Conservation (phyloP, 192 early-diverging fungal species). For the Kickxella alabastrina region DNA sequence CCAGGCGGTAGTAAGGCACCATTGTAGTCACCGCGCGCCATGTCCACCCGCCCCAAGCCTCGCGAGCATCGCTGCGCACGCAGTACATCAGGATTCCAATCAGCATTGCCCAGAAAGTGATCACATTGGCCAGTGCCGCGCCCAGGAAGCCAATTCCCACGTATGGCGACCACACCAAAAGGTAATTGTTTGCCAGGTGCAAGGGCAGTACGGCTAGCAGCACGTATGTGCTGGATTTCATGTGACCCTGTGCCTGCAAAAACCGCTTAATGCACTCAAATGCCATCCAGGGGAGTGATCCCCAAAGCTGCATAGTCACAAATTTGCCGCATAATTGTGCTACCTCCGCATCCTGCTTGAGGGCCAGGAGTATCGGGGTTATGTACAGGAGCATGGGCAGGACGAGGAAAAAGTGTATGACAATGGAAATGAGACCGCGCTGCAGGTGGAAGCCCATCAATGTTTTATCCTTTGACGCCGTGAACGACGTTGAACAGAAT, state of each 20-base stretch:
- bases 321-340: slow-evolving; percentile 62
- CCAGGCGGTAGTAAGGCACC: slow-evolving; percentile 51
- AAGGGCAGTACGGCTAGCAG: slow-evolving; percentile 65
- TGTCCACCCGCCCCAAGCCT: slow-evolving; percentile 65
- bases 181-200: slow-evolving; percentile 70
- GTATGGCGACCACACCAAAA: slow-evolving; percentile 63
- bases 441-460: slow-evolving; percentile 64
- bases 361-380: slow-evolving; percentile 58
- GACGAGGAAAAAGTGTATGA: slow-evolving; percentile 66
- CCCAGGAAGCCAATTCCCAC: slow-evolving; percentile 74
- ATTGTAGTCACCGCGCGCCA: slow-evolving; percentile 13
- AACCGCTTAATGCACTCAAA: slow-evolving; percentile 78
- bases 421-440: slow-evolving; percentile 69
- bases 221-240: slow-evolving; percentile 72
- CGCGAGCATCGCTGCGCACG: slow-evolving; percentile 50
- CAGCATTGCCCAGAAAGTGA: slow-evolving; percentile 68
- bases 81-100: slow-evolving; percentile 59
- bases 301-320: slow-evolving; percentile 59
- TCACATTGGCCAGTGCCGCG: slow-evolving; percentile 68
- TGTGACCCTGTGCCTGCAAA: slow-evolving; percentile 80
- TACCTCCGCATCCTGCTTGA: slow-evolving; percentile 68
- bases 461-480: slow-evolving; percentile 54
- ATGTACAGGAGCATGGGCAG: slow-evolving; percentile 63
- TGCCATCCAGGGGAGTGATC: slow-evolving; percentile 67
- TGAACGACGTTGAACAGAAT: slow-evolving; percentile 60